Evolutionary conservation across 768 basidiomycete species (phyloP).

Genomic region (Epithele typhae): DNA sequence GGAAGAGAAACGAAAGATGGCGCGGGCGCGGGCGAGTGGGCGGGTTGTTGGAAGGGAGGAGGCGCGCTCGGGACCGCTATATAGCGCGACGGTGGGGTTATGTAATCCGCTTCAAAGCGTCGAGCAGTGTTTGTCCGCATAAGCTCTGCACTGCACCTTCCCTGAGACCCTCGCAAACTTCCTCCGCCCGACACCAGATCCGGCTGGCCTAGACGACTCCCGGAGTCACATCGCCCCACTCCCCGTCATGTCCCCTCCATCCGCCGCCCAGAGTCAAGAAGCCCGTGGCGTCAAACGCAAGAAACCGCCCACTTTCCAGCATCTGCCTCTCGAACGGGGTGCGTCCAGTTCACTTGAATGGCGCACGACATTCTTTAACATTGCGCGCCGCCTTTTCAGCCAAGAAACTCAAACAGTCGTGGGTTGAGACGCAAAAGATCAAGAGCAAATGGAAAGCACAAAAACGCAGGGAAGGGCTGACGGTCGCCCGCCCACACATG

Average conservation of each 20-base stretch:
- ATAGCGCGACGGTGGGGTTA: constrained; percentile 15
- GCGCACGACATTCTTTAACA: no score
- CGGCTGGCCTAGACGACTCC: no score
- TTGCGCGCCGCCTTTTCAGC: constrained; percentile 38
- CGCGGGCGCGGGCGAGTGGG: constrained; percentile 13
- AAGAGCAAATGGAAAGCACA: constrained; percentile 75
- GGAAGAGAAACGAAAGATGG: constrained; percentile 24
- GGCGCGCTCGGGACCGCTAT: constrained; percentile 15
- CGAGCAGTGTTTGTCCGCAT: no score
- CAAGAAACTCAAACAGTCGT: constrained; percentile 74
- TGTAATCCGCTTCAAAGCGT: no score
- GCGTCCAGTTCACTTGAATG: constrained; percentile 13
- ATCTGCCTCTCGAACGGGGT: constrained; percentile 65
- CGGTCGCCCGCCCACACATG: no score
- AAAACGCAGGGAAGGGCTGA: constrained; percentile 48
- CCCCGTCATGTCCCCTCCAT: constrained; percentile 1
- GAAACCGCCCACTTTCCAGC: constrained; percentile 66
- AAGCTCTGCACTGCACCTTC: no score
- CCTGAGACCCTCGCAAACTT: no score
- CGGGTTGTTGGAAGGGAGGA: constrained; percentile 5
- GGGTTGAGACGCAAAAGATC: constrained; percentile 74
- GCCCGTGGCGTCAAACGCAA: constrained; percentile 40
- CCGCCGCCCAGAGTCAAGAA: constrained; percentile 8
- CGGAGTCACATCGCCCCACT: no score
- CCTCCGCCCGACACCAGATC: no score